Base-by-base conservation (phyloP, 2,329 filamentous ascomycete species). In the Beauveria sp. region DNA sequence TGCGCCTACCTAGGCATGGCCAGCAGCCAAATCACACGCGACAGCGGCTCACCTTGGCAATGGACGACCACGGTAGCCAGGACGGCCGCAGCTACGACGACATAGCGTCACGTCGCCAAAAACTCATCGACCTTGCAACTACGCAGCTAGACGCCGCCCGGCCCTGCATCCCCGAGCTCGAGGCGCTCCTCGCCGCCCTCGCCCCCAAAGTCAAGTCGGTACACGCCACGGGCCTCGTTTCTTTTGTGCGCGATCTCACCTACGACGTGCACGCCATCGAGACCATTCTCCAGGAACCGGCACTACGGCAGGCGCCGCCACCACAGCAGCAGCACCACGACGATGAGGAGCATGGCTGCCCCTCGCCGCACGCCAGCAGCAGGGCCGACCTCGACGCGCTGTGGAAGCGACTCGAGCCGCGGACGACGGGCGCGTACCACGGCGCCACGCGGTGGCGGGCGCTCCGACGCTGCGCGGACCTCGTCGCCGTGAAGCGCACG, bases 401-500 rank as follows among this genome's bases (percentile, higher is more conserved):
- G 2, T 61, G 53, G 20, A 63, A 62, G 10, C 68, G 63, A 26
- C 61, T 73, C 7, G 68, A 72, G 12, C 64, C 66, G 6, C 65
- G 66, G 41, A 63, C 61, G 18, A 70, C 65, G 18, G 59, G 68
- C 16, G 46, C 64, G 12, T 64, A 61, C 30, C 70, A 71, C 18
- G 61, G 55, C 9, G 59, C 62, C 5, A 55, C 64, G 5, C 70
- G 71, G 20, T 75, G 73, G 73, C 63, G 66, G 40, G 65, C 69
- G 6, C 66, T 75, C 47, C 74, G 73, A 58, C 68, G 69, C 30
- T 73, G 70, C 30, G 66, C 62, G 47, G 59, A 64, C 34, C 66
- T 75, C 43, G 66, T 72, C 37, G 68, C 69, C 44, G 53, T 74
- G 37, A 70, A 72, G 46, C 69, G 70, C 48, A 63, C 69, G 0